These are phyloP conservation scores for Colletotrichum somersetense DNA, from an alignment of 2,329 filamentous ascomycete species.

Conservation along the genomic window DNA sequence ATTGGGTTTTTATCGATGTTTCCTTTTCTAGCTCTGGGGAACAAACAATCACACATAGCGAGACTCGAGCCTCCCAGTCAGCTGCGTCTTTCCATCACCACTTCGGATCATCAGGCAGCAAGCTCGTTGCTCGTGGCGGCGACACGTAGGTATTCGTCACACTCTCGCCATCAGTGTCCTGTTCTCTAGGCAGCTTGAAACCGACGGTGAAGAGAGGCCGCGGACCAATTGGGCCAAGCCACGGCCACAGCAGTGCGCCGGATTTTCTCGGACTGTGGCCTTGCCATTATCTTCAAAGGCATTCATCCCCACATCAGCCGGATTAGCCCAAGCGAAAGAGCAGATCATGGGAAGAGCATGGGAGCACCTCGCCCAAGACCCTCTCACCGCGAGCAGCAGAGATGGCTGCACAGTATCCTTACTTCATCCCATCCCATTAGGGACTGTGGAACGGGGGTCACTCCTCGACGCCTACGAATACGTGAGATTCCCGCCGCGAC, in stretches of 20 bases:
- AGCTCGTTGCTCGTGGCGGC: neutral
- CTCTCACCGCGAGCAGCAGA: constrained; percentile 18
- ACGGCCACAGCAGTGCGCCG: constrained; percentile 23
- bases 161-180: constrained; percentile 20
- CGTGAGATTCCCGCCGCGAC: constrained; percentile 34
- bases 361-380: constrained; percentile 35
- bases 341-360: constrained; percentile 36
- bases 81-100: constrained; percentile 8
- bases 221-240: constrained; percentile 31
- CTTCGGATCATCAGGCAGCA: constrained; percentile 31
- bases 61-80: neutral
- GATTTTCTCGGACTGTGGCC: constrained; percentile 14
- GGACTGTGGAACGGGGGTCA: constrained; percentile 34
- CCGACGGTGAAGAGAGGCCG: constrained; percentile 33
- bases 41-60: neutral
- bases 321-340: constrained; percentile 32
- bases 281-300: constrained; percentile 34
- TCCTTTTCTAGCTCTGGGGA: neutral
- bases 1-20: neutral
- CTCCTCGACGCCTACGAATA: constrained; percentile 24
- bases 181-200: constrained; percentile 36
- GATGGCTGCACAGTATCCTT: constrained; percentile 36
- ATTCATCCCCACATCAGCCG: constrained; percentile 36
- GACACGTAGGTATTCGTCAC: constrained; percentile 28
- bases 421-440: constrained; percentile 28